A percentile compares a stretch with the other conserved stretches of the same genome.
These are phyloP conservation scores for Psilocybe azurescens DNA, from an alignment of 768 basidiomycete species.

Conservation along the genomic window DNA sequence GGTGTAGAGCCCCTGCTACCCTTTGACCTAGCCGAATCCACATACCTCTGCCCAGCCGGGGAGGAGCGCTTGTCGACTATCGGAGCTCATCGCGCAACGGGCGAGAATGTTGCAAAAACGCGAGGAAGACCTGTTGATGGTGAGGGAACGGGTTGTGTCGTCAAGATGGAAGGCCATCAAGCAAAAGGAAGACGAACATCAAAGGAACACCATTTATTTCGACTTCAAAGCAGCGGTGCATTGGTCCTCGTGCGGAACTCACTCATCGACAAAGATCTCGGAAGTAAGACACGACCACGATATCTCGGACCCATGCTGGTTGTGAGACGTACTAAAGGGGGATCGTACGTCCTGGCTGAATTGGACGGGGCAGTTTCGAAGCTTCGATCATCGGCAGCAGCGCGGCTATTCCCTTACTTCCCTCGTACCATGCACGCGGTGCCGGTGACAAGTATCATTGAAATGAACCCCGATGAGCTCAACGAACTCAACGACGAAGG, in stretches of 20 bases:
- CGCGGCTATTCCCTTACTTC: slow-evolving; percentile 31
- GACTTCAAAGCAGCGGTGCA: slow-evolving; percentile 32
- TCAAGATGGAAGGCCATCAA: slow-evolving; percentile 26
- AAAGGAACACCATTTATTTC: slow-evolving; percentile 20
- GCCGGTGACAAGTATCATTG: background rate
- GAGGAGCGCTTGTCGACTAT: slow-evolving; percentile 3
- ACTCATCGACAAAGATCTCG: slow-evolving; percentile 26
- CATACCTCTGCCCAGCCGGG: slow-evolving; percentile 12
- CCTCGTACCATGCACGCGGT: slow-evolving; percentile 14
- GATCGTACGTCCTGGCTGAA: slow-evolving; percentile 36
- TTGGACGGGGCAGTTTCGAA: slow-evolving; percentile 33
- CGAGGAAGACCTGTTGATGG: slow-evolving; percentile 10
- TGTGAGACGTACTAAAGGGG: slow-evolving; percentile 28
- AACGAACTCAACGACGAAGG: no score
- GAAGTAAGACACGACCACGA: no score
- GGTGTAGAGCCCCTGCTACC: slow-evolving; percentile 14
- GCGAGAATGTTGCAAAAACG: slow-evolving; percentile 21
- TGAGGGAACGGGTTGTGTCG: slow-evolving; percentile 11
- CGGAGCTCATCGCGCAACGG: slow-evolving; percentile 17
- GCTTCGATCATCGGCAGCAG: slow-evolving; percentile 28
- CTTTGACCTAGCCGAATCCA: slow-evolving; percentile 25
- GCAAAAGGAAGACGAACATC: slow-evolving; percentile 25
- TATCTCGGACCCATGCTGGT: slow-evolving; percentile 32
- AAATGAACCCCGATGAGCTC: no score
- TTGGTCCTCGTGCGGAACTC: slow-evolving; percentile 42